A percentile compares a stretch with the other conserved stretches of the same genome.
phyloP scores from a whole-genome alignment of 306 rosid genomes.

The Cyamopsis tetragonoloba region DNA sequence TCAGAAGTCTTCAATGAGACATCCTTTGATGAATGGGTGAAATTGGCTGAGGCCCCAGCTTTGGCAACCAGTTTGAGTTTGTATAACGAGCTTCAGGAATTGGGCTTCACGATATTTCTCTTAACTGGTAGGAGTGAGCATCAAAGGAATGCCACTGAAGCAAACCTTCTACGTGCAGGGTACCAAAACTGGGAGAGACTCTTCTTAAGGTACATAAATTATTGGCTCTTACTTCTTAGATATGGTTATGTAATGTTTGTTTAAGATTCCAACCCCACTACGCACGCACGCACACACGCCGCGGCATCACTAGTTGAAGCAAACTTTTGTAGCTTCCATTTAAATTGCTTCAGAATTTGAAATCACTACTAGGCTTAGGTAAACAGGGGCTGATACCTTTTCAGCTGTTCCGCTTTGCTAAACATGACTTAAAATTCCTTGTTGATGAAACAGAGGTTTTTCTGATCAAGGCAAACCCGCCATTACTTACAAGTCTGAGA shows the following conservation, averaged over 20 bases:
- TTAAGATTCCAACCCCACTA: too few species aligned
- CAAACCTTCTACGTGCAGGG: conserved; percentile 59
- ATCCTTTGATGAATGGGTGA: conserved; percentile 66
- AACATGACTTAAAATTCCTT: conserved; percentile 3
- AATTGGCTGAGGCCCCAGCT: conserved; percentile 64
- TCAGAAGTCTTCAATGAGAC: conserved; percentile 46
- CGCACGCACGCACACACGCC: too few species aligned
- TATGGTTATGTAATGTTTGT: background rate
- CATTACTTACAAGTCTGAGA: conserved; percentile 65
- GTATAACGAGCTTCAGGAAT: conserved; percentile 38
- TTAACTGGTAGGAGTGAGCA: conserved; percentile 70
- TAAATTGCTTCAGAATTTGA: too few species aligned
- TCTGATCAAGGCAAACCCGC: conserved; percentile 70
- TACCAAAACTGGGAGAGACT: conserved; percentile 68
- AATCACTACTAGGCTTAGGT: too few species aligned
- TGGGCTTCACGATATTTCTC: conserved; percentile 67
- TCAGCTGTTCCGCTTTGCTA: too few species aligned
- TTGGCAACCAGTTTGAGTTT: conserved; percentile 57
- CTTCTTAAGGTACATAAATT: conserved; percentile 58
- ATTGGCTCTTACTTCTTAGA: background rate
- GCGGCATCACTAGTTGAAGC: too few species aligned
- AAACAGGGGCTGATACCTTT: too few species aligned
- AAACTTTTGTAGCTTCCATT: too few species aligned
- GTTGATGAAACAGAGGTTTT: conserved; percentile 45
- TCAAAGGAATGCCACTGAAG: conserved; percentile 57